Evolutionary conservation across 2,329 filamentous ascomycete species (phyloP).

Genomic region (Monilinia fructicola): DNA sequence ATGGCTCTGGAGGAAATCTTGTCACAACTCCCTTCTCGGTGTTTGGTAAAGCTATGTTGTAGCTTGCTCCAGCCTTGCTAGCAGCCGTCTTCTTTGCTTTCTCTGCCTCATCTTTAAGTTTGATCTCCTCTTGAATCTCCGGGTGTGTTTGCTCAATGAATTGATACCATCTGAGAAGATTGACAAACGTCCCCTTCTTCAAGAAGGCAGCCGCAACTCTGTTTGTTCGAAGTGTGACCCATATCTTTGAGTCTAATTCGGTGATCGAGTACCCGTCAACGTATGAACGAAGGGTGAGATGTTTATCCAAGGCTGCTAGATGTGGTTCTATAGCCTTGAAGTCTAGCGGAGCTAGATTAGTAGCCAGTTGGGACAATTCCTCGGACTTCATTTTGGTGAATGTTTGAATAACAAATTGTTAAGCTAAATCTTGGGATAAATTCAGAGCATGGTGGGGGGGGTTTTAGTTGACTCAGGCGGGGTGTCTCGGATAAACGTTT

Average conservation of each 20-base stretch:
- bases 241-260: conserved; percentile 77
- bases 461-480: conserved; percentile 19
- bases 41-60: conserved; percentile 83
- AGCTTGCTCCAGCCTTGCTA: conserved; percentile 79
- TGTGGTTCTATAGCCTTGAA: conserved; percentile 79
- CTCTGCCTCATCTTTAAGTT: conserved; percentile 65
- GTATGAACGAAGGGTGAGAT: conserved; percentile 83
- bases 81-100: conserved; percentile 67
- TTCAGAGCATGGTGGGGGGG: conserved; percentile 28
- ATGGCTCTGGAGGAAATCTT: conserved; percentile 91
- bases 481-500: conserved; percentile 24
- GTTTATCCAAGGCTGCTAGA: conserved; percentile 77
- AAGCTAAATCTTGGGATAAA: conserved; percentile 22
- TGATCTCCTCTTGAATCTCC: conserved; percentile 70
- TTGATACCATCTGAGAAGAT: conserved; percentile 82
- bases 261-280: conserved; percentile 77
- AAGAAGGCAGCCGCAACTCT: conserved; percentile 79
- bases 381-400: conserved; percentile 52
- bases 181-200: conserved; percentile 73
- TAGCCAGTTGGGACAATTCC: conserved; percentile 53
- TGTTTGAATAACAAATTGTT: conserved; percentile 14
- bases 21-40: conserved; percentile 88
- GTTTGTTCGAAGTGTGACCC: conserved; percentile 80
- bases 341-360: conserved; percentile 59
- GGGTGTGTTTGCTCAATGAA: conserved; percentile 81